Conservation (phyloP, 345 rosid genomes). For the Moricandia arvensis region DNA sequence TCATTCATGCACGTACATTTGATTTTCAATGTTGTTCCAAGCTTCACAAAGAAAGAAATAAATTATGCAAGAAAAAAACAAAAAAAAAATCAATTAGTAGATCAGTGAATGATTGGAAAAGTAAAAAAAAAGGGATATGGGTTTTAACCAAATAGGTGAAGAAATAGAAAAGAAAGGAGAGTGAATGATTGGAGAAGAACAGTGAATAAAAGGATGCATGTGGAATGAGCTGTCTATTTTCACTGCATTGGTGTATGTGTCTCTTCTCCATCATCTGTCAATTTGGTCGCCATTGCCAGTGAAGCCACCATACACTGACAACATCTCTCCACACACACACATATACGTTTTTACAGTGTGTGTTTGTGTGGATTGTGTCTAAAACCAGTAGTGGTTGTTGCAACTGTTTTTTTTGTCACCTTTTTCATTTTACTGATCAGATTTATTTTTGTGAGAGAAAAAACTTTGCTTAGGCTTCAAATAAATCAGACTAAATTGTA, state of each 20-base stretch:
- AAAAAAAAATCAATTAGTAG: too few relatives aligned
- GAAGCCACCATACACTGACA: constrained; percentile 35
- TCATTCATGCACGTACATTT: constrained; percentile 16
- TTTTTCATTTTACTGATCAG: constrained; percentile 23
- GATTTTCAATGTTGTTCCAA: background rate
- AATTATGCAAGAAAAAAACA: background rate
- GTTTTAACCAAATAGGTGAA: constrained; percentile 4
- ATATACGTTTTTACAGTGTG: constrained; percentile 1
- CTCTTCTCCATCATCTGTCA: constrained; percentile 32
- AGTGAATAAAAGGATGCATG: constrained; percentile 42
- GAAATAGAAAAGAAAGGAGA: constrained; percentile 13
- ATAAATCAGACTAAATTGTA: constrained; percentile 19
- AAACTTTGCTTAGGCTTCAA: background rate
- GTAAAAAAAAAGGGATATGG: background rate
- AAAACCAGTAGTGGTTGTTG: constrained; percentile 12
- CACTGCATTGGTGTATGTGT: constrained; percentile 33
- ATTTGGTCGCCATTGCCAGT: constrained; percentile 37
- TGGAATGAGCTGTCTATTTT: constrained; percentile 66
- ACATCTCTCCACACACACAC: background rate
- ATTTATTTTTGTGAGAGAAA: background rate
- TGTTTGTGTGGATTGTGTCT: background rate
- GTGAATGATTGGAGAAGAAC: background rate
- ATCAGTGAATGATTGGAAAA: too few relatives aligned
- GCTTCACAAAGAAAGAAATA: background rate
- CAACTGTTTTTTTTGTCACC: constrained; percentile 36